A percentile compares a stretch with the other conserved stretches of the same genome.
Conservation (phyloP, 2,329 filamentous ascomycete species). For the Cordyceps sp. region DNA sequence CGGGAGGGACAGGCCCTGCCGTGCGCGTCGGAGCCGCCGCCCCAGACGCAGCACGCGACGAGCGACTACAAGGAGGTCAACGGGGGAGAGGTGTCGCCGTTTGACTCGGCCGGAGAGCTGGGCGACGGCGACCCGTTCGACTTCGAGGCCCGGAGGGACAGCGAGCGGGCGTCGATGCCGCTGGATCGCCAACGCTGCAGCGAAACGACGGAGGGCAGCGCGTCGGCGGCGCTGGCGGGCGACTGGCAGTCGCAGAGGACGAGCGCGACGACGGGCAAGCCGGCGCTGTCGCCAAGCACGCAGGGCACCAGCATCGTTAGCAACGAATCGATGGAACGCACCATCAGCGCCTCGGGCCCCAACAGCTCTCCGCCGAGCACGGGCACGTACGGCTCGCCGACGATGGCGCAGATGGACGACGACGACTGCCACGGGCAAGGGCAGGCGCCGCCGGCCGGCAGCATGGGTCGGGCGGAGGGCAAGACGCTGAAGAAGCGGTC, state of each 20-base stretch:
- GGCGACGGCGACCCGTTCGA: slow-evolving; percentile 32
- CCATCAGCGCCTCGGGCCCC: slow-evolving; percentile 22
- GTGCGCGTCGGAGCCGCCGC: not conserved
- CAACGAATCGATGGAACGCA: slow-evolving; percentile 36
- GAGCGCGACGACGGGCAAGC: slow-evolving; percentile 45
- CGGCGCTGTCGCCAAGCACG: slow-evolving; percentile 48
- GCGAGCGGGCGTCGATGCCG: slow-evolving; percentile 15
- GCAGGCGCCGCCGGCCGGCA: slow-evolving; percentile 20
- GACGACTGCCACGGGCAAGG: slow-evolving; percentile 9
- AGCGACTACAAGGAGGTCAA: slow-evolving; percentile 21
- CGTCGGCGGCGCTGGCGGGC: slow-evolving; percentile 32
- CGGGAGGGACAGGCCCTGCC: slow-evolving; percentile 10
- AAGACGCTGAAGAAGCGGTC: slow-evolving; percentile 42
- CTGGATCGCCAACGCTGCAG: slow-evolving; percentile 37
- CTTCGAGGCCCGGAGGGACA: slow-evolving; percentile 14
- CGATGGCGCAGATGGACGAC: slow-evolving; percentile 7
- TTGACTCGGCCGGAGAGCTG: slow-evolving; percentile 30
- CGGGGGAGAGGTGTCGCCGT: slow-evolving; percentile 22
- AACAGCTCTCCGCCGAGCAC: slow-evolving; percentile 20
- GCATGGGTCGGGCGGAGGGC: slow-evolving; percentile 28
- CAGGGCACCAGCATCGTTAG: slow-evolving; percentile 50
- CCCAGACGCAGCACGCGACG: not conserved
- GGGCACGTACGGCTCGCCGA: slow-evolving; percentile 10
- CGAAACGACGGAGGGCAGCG: slow-evolving; percentile 45
- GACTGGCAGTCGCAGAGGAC: slow-evolving; percentile 49